A percentile compares a stretch with the other conserved stretches of the same genome.
Evolutionary conservation across 768 basidiomycete genomes (phyloP).

Genomic region (Phlebiopsis flavidoalba): DNA sequence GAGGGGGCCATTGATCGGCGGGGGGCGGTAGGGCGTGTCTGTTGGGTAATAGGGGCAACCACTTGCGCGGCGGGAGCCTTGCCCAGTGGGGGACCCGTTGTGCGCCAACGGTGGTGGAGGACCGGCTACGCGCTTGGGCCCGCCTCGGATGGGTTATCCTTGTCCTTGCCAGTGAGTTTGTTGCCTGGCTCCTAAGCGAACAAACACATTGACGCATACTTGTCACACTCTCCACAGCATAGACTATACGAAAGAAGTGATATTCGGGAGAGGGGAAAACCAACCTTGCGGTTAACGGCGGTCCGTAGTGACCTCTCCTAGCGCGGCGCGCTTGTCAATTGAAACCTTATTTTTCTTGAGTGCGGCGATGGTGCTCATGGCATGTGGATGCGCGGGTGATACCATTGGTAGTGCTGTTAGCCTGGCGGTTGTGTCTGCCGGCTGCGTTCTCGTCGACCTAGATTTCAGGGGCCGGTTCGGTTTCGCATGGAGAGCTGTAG

Average conservation of each 20-base stretch:
- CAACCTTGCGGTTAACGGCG: conserved; percentile 67
- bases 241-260: not conserved
- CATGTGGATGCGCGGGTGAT: conserved; percentile 42
- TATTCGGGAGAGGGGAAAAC: not conserved
- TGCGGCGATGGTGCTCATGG: conserved; percentile 35
- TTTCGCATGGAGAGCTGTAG: conserved; percentile 60
- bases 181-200: conserved; percentile 37
- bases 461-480: conserved; percentile 56
- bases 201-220: conserved; percentile 11
- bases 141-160: conserved; percentile 50
- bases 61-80: conserved; percentile 27
- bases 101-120: conserved; percentile 54
- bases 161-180: conserved; percentile 57
- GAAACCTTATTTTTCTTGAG: conserved; percentile 53
- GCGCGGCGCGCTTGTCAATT: conserved; percentile 69
- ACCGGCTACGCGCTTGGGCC: conserved; percentile 54
- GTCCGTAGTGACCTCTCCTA: conserved; percentile 79
- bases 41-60: conserved; percentile 5
- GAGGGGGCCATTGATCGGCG: conserved; percentile 31
- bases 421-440: conserved; percentile 60
- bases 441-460: conserved; percentile 73
- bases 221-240: not conserved
- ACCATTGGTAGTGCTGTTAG: conserved; percentile 40
- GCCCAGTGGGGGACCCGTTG: conserved; percentile 69
- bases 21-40: conserved; percentile 16